Evolutionary conservation across 768 basidiomycete genomes (phyloP).

Genomic region (Clathrus columnatus): DNA sequence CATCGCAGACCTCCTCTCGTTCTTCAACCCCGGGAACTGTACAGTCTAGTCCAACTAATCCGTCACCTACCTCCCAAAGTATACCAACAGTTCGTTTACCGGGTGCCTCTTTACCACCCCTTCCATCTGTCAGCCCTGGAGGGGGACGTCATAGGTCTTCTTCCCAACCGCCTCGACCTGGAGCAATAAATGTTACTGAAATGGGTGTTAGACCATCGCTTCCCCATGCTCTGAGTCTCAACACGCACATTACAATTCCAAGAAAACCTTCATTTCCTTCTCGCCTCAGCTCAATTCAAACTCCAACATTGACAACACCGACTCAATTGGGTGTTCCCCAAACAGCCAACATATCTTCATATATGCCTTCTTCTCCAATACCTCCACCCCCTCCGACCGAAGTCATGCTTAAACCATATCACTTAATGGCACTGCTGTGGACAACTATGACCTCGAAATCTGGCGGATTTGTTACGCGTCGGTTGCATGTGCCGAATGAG

Average conservation of each 20-base stretch:
- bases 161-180: constrained; percentile 70
- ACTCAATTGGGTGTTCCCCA: constrained; percentile 42
- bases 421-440: constrained; percentile 77
- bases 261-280: constrained; percentile 60
- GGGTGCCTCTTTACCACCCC: constrained; percentile 33
- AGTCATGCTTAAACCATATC: constrained; percentile 75
- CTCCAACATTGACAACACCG: constrained; percentile 21
- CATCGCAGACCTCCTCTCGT: constrained; percentile 29
- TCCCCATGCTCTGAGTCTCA: neutral
- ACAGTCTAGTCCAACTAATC: constrained; percentile 19
- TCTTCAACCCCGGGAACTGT: constrained; percentile 29
- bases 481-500: constrained; percentile 79
- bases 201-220: constrained; percentile 4
- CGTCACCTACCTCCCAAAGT: constrained; percentile 1
- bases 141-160: constrained; percentile 54
- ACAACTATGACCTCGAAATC: constrained; percentile 70
- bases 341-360: constrained; percentile 26
- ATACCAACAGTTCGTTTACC: constrained; percentile 14
- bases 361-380: constrained; percentile 58
- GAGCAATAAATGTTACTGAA: constrained; percentile 39
- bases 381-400: constrained; percentile 67
- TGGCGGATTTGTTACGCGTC: constrained; percentile 83
- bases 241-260: constrained; percentile 19
- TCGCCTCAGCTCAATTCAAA: constrained; percentile 38
- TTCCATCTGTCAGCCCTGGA: constrained; percentile 26